Evolutionary conservation across 192 early-diverging fungal species (phyloP).

Genomic region (Backusella liffmaniae): DNA sequence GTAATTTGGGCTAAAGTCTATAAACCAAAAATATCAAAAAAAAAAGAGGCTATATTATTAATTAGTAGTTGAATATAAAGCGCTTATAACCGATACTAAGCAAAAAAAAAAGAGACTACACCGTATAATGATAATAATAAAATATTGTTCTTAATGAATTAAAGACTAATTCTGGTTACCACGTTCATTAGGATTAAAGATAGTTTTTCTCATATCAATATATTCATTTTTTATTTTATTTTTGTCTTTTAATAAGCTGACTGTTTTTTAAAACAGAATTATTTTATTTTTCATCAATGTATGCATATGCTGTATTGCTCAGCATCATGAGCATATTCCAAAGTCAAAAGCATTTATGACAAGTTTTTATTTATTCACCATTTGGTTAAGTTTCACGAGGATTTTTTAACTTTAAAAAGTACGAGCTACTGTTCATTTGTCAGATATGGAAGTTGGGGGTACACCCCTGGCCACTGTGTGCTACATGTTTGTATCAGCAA

Average conservation of each 20-base stretch:
- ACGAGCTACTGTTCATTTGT: neutral
- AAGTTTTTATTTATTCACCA: neutral
- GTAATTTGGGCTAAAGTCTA: neutral
- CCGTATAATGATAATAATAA: neutral
- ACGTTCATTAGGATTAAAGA: neutral
- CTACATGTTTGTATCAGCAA: neutral
- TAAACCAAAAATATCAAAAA: neutral
- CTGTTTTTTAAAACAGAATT: neutral
- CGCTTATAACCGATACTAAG: neutral
- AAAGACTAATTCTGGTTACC: neutral
- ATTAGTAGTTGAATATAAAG: neutral
- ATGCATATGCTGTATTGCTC: neutral
- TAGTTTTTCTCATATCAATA: neutral
- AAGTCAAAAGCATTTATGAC: neutral
- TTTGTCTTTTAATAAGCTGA: neutral
- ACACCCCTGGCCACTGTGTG: neutral
- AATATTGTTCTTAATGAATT: neutral
- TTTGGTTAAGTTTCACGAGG: neutral
- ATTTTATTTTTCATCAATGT: neutral
- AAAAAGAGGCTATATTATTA: neutral
- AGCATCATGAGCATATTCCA: neutral
- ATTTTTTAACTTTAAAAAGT: neutral
- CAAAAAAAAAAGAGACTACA: neutral
- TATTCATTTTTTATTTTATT: neutral
- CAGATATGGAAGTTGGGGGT: neutral